Evolutionary conservation across 306 rosid genomes (phyloP), one percentile per base, ranked within the genome.

Genomic region (Senna siamea): DNA sequence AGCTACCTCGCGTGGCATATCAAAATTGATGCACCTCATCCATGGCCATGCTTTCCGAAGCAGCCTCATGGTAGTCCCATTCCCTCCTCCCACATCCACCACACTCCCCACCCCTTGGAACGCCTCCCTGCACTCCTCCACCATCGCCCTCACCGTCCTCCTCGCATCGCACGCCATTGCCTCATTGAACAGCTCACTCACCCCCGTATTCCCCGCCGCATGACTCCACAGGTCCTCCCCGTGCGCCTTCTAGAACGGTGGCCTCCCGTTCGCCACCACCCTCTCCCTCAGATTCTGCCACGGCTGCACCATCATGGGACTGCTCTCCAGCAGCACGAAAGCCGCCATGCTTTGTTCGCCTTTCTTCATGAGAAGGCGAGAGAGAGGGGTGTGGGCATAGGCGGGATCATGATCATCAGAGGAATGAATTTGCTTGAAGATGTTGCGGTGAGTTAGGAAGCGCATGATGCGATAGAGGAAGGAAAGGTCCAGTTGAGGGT

Each of bases 41-140:
- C 78, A 63, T 12, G 93, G 89, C 9, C 56, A 83, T 5, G 80
- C 88, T 72, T 79, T 46, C 0, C 55, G 80, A 9, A 89, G 9
- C 50, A 79, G 2, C 5, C 73, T 0, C 79, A 86, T 69, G 48
- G 78, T 4, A 1, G 86, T 85, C 4, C 97, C 98, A 15, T 82
- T 82, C n/a, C 97, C 98, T 0, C 92, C 93, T 1, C 97, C 98
- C 1, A 87, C 97, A 58, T 93, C 97, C 4, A 93, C 98, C 53
- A 93, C 44, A 4, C 77, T 76, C 0, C 4, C 5, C 18, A 91
- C 0, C 6, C 92, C 97, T 14, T 76, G 54, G 46, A 91, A 86
- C 2, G 54, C 62, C 65, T 86, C 85, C 14, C 28, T 4, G 66
- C 92, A 89, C 18, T 70, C 74, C 6, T 68, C 64, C 51, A 85